Base-by-base conservation (phyloP, 805 yeast species). In the Sporopachydermia quercuum region DNA sequence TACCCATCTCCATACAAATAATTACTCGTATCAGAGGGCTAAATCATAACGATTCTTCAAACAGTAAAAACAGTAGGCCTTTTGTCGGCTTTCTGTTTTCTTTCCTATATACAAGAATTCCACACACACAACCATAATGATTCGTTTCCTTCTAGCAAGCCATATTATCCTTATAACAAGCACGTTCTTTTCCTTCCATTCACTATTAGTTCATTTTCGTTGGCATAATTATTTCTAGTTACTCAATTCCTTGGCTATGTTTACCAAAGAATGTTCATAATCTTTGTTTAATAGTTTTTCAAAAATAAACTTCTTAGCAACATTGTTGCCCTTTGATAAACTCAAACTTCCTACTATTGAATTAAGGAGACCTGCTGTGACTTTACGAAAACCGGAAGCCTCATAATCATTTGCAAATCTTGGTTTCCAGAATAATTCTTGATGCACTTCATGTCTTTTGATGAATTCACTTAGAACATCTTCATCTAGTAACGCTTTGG, bases 321-420 rank as follows among this genome's bases (percentile, higher is more conserved):
- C 63, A 4, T 47, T 41, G 49, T 72, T 71, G n/a, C 87, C 89
- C 47, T 75, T 74, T 38, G 63, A 62, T 40, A 73, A 61, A 33
- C 74, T 64, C 39, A 79, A 70, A 1, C 84, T 85, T 5, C 87
- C 87, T n/a, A 78, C 60, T 45, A 79, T 59, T 2, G 86, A 78
- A 47, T 62, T 61, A 41, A 74, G 52, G 56, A 72, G 62, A 48
- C 66, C 71, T 3, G 74, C 71, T 42, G 66, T 61, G 6, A 72
- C 71, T 42, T 64, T 63, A 50, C 63, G 52, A 46, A 66, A 73
- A 6, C 72, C 72, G 57, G 61, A 42, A 56, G 56, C 50, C 55
- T 58, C 38, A n/a, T 49, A 49, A 15, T 45, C 42, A 8, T n/a
- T 39, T 19, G 27, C 37, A 16, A 2, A 59, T 55, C 18, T 65